A percentile compares a stretch with the other conserved stretches of the same genome.
Evolutionary conservation across 129 eudicot species (phyloP).

Genomic region (Ambrosia trifida): DNA sequence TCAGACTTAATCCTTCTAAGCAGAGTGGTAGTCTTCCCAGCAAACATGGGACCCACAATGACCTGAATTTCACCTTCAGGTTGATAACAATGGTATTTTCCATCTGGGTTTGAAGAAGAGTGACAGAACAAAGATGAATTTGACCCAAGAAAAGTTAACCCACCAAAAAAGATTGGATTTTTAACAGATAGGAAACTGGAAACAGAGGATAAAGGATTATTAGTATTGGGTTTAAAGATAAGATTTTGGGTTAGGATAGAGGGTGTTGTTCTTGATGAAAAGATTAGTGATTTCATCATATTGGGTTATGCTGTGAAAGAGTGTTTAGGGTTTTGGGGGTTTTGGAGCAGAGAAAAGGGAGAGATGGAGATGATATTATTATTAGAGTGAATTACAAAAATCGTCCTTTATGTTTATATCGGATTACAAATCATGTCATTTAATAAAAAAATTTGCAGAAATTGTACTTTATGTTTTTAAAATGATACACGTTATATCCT

Average conservation of each 20-base stretch:
- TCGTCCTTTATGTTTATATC: too few relatives aligned
- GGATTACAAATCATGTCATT: too few relatives aligned
- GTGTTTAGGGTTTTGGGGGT: constrained; percentile 26
- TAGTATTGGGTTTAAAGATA: constrained; percentile 27
- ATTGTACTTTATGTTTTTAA: too few relatives aligned
- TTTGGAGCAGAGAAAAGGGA: background rate
- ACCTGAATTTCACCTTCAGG: constrained; percentile 75
- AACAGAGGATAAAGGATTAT: constrained; percentile 24
- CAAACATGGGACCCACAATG: constrained; percentile 94
- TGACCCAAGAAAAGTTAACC: constrained; percentile 15
- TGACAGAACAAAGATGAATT: constrained; percentile 5
- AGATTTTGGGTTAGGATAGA: constrained; percentile 40
- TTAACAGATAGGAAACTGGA: constrained; percentile 19
- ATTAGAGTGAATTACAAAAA: too few relatives aligned
- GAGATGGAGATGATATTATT: too few relatives aligned
- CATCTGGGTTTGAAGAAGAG: constrained; percentile 13
- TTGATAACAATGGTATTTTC: constrained; percentile 18
- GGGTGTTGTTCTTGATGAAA: constrained; percentile 40
- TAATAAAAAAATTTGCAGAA: too few relatives aligned
- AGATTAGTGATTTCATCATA: constrained; percentile 63
- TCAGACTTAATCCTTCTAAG: constrained; percentile 71
- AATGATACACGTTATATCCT: too few relatives aligned
- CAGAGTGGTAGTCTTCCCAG: constrained; percentile 92
- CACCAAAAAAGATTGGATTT: constrained; percentile 33
- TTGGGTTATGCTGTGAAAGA: background rate